A percentile compares a stretch with the other conserved stretches of the same genome.
These are phyloP conservation scores for Zychaea mexicana DNA, from an alignment of 371 early-diverging fungal species.

Conservation along the genomic window DNA sequence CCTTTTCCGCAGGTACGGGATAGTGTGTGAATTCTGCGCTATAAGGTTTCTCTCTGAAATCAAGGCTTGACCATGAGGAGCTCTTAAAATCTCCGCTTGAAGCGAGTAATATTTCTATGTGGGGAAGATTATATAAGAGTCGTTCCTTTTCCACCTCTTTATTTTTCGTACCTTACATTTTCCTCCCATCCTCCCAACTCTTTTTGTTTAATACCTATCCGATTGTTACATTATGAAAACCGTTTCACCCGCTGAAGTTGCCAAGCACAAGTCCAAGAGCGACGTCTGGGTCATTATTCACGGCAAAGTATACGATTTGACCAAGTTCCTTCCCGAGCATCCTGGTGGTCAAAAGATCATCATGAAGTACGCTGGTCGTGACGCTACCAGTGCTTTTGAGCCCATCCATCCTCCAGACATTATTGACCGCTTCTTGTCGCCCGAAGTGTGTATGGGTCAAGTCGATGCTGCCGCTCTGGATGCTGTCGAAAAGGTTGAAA, in stretches of 20 bases:
- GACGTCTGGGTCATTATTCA: conserved; percentile 89
- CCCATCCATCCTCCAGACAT: conserved; percentile 60
- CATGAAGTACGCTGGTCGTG: conserved; percentile 71
- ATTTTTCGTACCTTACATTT: neutral
- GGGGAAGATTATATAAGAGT: neutral
- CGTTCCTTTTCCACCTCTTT: neutral
- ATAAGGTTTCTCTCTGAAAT: neutral
- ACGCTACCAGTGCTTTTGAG: conserved; percentile 89
- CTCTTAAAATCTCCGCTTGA: neutral
- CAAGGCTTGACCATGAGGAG: too few species aligned
- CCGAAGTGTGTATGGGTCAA: conserved; percentile 56
- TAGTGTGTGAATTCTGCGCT: neutral
- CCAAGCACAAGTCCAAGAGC: conserved; percentile 66
- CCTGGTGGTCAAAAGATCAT: conserved; percentile 72
- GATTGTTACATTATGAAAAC: conserved; percentile 21
- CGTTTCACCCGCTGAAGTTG: conserved; percentile 59
- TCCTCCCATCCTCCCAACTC: conserved; percentile 37
- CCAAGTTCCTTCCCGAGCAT: conserved; percentile 72
- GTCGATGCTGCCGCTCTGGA: conserved; percentile 42
- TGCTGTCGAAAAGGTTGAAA: conserved; percentile 27
- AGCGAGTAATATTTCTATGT: neutral
- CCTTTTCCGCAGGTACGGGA: neutral
- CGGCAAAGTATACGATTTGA: conserved; percentile 84
- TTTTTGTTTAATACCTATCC: conserved; percentile 8
- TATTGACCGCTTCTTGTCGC: conserved; percentile 54